Evolutionary conservation across 768 basidiomycete species (phyloP), one percentile per base, ranked within the genome.

Genomic region (Amanita inopinata): DNA sequence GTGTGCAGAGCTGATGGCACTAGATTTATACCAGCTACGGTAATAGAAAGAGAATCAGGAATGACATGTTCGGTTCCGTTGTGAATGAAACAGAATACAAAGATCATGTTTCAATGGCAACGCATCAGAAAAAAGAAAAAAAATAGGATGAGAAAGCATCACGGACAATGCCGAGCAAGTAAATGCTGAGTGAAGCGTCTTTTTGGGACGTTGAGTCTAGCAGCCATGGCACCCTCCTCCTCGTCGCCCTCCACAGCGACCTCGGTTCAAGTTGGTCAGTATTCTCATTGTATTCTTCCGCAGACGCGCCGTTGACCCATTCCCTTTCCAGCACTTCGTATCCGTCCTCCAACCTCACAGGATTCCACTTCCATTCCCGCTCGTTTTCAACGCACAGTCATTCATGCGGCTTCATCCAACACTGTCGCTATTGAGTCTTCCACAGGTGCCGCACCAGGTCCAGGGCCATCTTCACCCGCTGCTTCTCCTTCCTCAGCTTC

Each of bases 191-290:
- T 46, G 49, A 51, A 34, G 42, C 47, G 41, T 32, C 51, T 47
- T 50, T n/a, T 42, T 43, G 52, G 46, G 55, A 47, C 55, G 52
- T 59, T 60, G 58, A 61, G 60, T 17, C 9, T 14, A 59, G 58
- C 60, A 61, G 59, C 67, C 73, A 85, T 85, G 84, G 77, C 83
- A 60, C 82, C 83, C 53, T 64, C 72, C 67, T 73, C 78, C 65
- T 74, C 80, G 71, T 73, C 74, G 69, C 69, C 71, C 49, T 62
- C 81, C 61, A 61, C 79, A 70, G 74, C 83, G 66, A 91, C 88
- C 52, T 89, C 88, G 51, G 88, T 92, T 41, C 87, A 91, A 91
- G 89, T 92, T 63, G 89, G 89, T 83, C 41, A 71, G 89, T 79
- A 41, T 18, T n/a, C 6, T 28, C 18, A 10, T 32, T 9, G 1